These are phyloP conservation scores for Solanum dulcamara DNA, from an alignment of 257 asterid genomes.

Conservation along the genomic window DNA sequence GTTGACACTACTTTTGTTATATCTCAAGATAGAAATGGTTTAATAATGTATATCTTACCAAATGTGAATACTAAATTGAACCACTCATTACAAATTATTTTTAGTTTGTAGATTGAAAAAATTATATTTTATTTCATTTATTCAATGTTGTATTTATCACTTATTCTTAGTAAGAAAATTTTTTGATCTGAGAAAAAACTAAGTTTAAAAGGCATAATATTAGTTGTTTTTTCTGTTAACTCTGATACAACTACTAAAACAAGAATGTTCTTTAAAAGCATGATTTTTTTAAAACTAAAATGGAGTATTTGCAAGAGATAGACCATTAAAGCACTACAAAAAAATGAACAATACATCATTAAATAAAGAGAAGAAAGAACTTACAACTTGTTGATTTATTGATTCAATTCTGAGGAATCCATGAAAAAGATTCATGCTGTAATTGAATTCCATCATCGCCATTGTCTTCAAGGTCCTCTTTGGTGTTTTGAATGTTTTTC, in stretches of 20 bases:
- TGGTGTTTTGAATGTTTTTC: fast-evolving
- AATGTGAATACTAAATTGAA: background rate
- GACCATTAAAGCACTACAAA: background rate
- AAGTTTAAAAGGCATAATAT: background rate
- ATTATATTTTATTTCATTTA: background rate
- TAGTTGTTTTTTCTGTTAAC: background rate
- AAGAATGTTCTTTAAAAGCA: background rate
- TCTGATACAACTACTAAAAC: background rate
- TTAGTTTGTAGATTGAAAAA: background rate
- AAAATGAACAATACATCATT: background rate
- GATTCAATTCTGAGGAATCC: background rate
- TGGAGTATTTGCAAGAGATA: background rate
- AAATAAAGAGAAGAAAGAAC: background rate
- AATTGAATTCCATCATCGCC: background rate
- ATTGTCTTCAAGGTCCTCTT: background rate
- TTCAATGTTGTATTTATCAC: background rate
- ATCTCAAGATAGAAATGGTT: background rate
- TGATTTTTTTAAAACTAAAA: background rate
- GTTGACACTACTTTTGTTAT: background rate
- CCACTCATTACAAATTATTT: background rate
- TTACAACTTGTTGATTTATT: background rate
- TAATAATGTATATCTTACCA: background rate
- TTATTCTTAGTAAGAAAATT: background rate
- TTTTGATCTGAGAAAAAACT: background rate
- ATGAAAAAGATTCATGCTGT: background rate